Conservation (phyloP, 2,329 filamentous ascomycete species). For the Diaporthe citriasiana region DNA sequence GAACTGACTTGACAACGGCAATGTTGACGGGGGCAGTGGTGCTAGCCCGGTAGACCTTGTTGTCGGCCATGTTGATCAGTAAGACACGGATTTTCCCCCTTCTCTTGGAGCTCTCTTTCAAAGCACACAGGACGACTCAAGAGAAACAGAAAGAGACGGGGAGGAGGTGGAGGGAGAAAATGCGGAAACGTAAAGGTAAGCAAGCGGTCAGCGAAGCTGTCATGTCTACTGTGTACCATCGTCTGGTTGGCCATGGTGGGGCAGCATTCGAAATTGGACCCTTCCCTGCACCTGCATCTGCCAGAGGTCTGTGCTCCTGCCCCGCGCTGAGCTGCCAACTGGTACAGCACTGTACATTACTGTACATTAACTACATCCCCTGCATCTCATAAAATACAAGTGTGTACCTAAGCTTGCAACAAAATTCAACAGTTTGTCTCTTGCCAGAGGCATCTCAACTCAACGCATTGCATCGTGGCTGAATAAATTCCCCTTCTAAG, state of each 20-base stretch:
- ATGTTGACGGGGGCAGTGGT: constrained; percentile 99
- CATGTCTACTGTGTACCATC: not conserved
- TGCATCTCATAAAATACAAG: no score
- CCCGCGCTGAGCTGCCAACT: not conserved
- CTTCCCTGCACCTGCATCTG: constrained; percentile 17
- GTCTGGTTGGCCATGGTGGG: constrained; percentile 30
- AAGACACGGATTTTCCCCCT: constrained; percentile 3
- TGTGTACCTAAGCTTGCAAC: no score
- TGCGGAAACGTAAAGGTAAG: not conserved
- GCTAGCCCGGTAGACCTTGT: constrained; percentile 86
- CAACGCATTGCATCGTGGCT: not conserved
- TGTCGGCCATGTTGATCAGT: constrained; percentile 58
- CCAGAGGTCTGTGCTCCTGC: not conserved
- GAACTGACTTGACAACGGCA: constrained; percentile 88
- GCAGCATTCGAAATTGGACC: constrained; percentile 33
- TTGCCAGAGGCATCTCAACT: not conserved
- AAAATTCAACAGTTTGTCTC: no score
- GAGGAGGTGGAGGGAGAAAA: not conserved
- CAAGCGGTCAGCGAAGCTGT: constrained; percentile 7
- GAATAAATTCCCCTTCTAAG: not conserved
- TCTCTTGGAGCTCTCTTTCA: not conserved
- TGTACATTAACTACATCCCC: no score
- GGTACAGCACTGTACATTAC: not conserved
- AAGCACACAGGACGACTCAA: not conserved
- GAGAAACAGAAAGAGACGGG: not conserved